Conservation (phyloP, 495 filamentous ascomycete species). For the Talaromyces adpressus region DNA sequence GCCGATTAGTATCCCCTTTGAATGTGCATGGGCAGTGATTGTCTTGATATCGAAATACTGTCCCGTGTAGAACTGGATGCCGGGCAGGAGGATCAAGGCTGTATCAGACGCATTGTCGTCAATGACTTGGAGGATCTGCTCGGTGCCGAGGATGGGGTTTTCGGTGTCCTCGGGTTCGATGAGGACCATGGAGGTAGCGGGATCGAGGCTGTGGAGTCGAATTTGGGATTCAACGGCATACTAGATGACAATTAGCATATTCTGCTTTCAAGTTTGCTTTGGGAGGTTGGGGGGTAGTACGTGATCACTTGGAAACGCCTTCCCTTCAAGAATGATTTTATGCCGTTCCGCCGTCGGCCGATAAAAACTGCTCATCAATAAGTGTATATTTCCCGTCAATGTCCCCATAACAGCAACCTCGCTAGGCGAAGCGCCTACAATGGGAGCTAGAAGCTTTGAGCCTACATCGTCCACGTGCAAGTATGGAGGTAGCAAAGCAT, state of each 20-base stretch:
- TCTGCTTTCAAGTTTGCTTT: too few species aligned
- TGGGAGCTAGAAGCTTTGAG: conserved; percentile 64
- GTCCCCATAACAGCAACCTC: conserved; percentile 95
- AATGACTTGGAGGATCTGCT: conserved; percentile 70
- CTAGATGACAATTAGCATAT: conserved; percentile 31
- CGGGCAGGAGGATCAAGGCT: conserved; percentile 78
- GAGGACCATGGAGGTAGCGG: conserved; percentile 64
- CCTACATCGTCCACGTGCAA: conserved; percentile 69
- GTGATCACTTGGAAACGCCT: conserved; percentile 94
- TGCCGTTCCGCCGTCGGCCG: conserved; percentile 64
- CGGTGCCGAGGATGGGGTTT: conserved; percentile 55
- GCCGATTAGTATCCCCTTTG: conserved; percentile 69
- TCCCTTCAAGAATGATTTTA: conserved; percentile 89
- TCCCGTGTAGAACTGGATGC: conserved; percentile 92
- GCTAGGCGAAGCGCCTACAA: conserved; percentile 72
- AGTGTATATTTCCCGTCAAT: conserved; percentile 83
- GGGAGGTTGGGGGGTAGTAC: conserved; percentile 28
- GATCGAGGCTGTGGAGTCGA: conserved; percentile 63
- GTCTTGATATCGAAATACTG: conserved; percentile 79
- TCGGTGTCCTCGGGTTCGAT: conserved; percentile 55
- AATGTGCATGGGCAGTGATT: conserved; percentile 77
- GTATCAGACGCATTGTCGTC: conserved; percentile 67
- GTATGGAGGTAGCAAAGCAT: conserved; percentile 71
- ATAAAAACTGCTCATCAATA: conserved; percentile 91
- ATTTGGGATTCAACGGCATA: conserved; percentile 89